A percentile compares a stretch with the other conserved stretches of the same genome.
Conservation (phyloP, 352 stramenopile species). For the Globisporangium ultimum region DNA sequence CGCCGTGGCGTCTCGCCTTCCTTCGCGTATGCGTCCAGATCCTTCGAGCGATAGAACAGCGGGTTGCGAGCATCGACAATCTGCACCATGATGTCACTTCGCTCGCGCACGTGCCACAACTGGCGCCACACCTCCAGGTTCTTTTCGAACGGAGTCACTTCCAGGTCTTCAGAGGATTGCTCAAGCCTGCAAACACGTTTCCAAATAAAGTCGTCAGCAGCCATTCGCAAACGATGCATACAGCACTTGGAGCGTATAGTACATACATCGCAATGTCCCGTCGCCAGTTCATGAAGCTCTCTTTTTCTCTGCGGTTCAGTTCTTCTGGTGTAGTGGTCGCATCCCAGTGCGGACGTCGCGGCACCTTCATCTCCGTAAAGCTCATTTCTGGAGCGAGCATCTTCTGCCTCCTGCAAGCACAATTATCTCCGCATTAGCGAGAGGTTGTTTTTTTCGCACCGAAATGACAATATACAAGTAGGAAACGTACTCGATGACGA, state of each 20-base stretch:
- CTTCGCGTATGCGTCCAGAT: conserved; percentile 94
- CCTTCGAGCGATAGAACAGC: conserved; percentile 96
- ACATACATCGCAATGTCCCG: conserved; percentile 91
- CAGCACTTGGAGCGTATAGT: background rate
- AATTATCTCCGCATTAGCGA: background rate
- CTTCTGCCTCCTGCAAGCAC: conserved; percentile 38
- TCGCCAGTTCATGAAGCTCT: conserved; percentile 98
- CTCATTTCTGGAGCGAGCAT: conserved; percentile 74
- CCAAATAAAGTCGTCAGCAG: background rate
- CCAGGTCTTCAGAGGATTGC: conserved; percentile 67
- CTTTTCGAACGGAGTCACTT: conserved; percentile 99
- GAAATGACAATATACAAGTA: background rate
- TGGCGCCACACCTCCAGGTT: conserved; percentile 99
- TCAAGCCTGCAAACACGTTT: conserved; percentile 46
- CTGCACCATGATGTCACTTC: conserved; percentile 97
- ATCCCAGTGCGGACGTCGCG: conserved; percentile 94
- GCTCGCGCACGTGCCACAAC: conserved; percentile 98
- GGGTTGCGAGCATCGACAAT: conserved; percentile 99
- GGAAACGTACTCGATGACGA: conserved; percentile 58
- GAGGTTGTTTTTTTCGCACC: background rate
- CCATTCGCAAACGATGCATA: background rate
- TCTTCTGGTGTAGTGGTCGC: conserved; percentile 93
- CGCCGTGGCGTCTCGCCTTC: conserved; percentile 89
- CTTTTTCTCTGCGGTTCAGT: conserved; percentile 94
- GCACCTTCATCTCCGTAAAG: conserved; percentile 96